A percentile compares a stretch with the other conserved stretches of the same genome.
These are phyloP conservation scores for Cyclotella kingstonii DNA, from an alignment of 108 stramenopile genomes.

Conservation along the genomic window DNA sequence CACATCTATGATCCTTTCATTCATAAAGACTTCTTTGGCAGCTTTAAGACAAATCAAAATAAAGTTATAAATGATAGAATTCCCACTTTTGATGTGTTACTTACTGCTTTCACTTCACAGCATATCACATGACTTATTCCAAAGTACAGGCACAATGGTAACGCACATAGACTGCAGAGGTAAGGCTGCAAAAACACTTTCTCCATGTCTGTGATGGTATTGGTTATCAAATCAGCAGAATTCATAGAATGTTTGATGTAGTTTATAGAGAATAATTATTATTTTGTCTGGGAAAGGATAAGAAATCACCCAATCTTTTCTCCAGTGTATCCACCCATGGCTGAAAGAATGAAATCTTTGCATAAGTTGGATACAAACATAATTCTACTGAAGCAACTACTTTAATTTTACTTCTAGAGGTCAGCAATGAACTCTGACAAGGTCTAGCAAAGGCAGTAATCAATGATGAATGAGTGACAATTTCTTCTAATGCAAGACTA, in stretches of 20 bases:
- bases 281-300: slow-evolving; percentile 44
- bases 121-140: slow-evolving; percentile 69
- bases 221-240: not conserved
- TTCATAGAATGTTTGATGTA: slow-evolving; percentile 23
- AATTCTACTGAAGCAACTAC: slow-evolving; percentile 79
- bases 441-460: slow-evolving; percentile 60
- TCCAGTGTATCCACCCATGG: slow-evolving; percentile 79
- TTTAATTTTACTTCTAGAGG: slow-evolving; percentile 39
- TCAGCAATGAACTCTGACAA: not conserved
- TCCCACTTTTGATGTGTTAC: slow-evolving; percentile 63
- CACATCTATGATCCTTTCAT: slow-evolving; percentile 66
- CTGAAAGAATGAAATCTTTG: slow-evolving; percentile 81
- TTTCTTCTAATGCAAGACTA: slow-evolving; percentile 36
- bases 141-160: slow-evolving; percentile 51
- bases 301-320: slow-evolving; percentile 46
- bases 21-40: slow-evolving; percentile 69
- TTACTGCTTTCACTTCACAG: slow-evolving; percentile 74
- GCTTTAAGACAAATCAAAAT: slow-evolving; percentile 74
- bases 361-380: slow-evolving; percentile 76
- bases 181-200: slow-evolving; percentile 66
- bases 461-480: slow-evolving; percentile 59
- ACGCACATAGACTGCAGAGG: slow-evolving; percentile 79
- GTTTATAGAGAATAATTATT: not conserved
- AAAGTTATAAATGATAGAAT: slow-evolving; percentile 68
- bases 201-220: not conserved